phyloP scores from a whole-genome alignment of 2,329 filamentous ascomycete genomes.

The Sporothrix schenckii region DNA sequence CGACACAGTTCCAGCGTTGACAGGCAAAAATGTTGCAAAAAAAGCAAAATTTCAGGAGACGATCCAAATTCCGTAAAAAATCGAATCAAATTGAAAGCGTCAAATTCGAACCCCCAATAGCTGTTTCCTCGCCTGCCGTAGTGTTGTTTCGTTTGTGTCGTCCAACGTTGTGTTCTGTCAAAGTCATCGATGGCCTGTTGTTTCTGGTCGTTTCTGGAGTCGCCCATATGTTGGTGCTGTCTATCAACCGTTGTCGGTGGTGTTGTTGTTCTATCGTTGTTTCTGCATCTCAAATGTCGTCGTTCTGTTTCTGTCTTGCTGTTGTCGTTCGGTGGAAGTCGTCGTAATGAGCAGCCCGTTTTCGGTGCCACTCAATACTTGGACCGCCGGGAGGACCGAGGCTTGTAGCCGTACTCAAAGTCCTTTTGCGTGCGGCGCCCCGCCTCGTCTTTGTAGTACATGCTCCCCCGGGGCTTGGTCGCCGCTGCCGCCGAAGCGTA shows the following conservation, averaged over 20 bases:
- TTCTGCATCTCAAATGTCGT: not conserved
- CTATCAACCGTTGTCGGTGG: not conserved
- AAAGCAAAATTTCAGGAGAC: not conserved
- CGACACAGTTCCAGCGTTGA: not conserved
- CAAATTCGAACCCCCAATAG: no score
- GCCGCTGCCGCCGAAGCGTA: not conserved
- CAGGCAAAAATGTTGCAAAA: not conserved
- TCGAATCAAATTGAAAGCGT: no score
- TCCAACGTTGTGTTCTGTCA: not conserved
- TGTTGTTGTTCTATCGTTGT: not conserved
- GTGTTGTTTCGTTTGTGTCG: not conserved
- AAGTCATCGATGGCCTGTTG: not conserved
- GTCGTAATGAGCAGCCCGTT: not conserved
- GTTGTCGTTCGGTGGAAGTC: not conserved
- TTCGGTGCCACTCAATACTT: slow-evolving; percentile 1
- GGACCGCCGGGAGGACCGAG: not conserved
- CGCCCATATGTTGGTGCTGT: not conserved
- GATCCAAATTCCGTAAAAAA: not conserved
- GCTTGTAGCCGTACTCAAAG: not conserved
- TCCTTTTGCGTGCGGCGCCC: slow-evolving; percentile 3
- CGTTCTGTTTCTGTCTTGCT: not conserved
- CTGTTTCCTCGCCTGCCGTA: not conserved
- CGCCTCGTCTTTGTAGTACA: not conserved
- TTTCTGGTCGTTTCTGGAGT: not conserved
- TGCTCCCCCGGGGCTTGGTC: not conserved